A percentile compares a stretch with the other conserved stretches of the same genome.
These are phyloP conservation scores for Hippophae tibetana DNA, from an alignment of 306 rosid species.

Conservation along the genomic window DNA sequence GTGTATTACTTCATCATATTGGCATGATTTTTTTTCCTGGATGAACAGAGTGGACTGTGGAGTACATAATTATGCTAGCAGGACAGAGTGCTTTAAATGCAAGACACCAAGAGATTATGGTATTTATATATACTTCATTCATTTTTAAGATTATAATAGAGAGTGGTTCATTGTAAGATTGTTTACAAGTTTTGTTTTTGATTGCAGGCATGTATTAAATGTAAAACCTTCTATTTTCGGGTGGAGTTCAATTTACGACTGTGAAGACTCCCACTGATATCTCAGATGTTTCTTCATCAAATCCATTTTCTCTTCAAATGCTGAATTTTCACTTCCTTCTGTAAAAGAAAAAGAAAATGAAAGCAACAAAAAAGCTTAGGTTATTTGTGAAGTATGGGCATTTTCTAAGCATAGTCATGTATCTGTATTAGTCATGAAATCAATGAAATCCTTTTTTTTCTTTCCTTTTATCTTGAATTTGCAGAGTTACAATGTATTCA, in stretches of 20 bases:
- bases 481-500: slow-evolving; percentile 13
- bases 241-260: slow-evolving; percentile 29
- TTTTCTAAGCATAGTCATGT: slow-evolving; percentile 26
- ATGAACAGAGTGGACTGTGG: slow-evolving; percentile 67
- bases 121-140: neutral
- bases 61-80: slow-evolving; percentile 82
- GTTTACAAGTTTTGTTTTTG: slow-evolving; percentile 12
- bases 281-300: neutral
- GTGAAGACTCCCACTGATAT: slow-evolving; percentile 14
- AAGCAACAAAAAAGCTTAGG: slow-evolving; percentile 20
- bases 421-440: slow-evolving; percentile 22
- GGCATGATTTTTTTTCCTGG: too few species aligned
- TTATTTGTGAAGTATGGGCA: slow-evolving; percentile 19
- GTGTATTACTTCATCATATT: too few species aligned
- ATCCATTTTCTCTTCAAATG: slow-evolving; percentile 1
- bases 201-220: slow-evolving; percentile 24
- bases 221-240: slow-evolving; percentile 27
- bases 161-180: slow-evolving; percentile 11
- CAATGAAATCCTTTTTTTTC: slow-evolving; percentile 28
- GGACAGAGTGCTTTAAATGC: slow-evolving; percentile 81
- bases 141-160: neutral
- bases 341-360: neutral
- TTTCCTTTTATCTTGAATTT: slow-evolving; percentile 7
- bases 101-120: slow-evolving; percentile 57
- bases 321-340: slow-evolving; percentile 12